Conservation (phyloP, 805 yeast genomes). For the Candida nemodendra region DNA sequence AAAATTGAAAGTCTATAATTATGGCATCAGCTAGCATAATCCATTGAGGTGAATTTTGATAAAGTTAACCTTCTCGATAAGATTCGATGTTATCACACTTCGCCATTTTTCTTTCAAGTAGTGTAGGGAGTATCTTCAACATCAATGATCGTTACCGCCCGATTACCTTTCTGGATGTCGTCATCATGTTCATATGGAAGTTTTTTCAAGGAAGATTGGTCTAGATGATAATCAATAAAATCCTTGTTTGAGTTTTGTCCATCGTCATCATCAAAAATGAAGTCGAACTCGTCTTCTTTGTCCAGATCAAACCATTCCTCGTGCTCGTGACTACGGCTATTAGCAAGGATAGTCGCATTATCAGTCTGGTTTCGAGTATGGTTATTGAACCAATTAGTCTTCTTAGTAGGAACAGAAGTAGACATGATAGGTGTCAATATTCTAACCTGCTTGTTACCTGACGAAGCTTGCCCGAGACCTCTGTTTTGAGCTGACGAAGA, state of each 20-base stretch:
- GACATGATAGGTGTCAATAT: slow-evolving; percentile 28
- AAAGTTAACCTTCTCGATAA: too few relatives aligned
- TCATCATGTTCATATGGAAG: slow-evolving; percentile 1
- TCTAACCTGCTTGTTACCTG: slow-evolving; percentile 20
- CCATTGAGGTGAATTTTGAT: too few relatives aligned
- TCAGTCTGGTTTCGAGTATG: slow-evolving; percentile 6
- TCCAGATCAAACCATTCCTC: slow-evolving; percentile 8
- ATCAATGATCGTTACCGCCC: slow-evolving; percentile 7
- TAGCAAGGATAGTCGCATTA: background rate
- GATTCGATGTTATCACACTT: too few relatives aligned
- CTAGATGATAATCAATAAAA: slow-evolving; percentile 4
- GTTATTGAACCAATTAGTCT: slow-evolving; percentile 32
- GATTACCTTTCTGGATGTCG: slow-evolving; percentile 1
- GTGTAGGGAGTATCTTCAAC: too few relatives aligned
- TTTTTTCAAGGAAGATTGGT: background rate
- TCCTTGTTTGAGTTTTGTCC: slow-evolving; percentile 6
- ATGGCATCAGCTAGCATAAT: too few relatives aligned
- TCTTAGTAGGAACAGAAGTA: slow-evolving; percentile 37
- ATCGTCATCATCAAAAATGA: slow-evolving; percentile 19
- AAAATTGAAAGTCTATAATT: too few relatives aligned
- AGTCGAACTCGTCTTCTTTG: slow-evolving; percentile 13
- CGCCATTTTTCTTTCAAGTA: too few relatives aligned
- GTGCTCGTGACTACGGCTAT: slow-evolving; percentile 3
- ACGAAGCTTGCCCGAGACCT: slow-evolving; percentile 7
- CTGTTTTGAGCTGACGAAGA: slow-evolving; percentile 7